phyloP scores from a whole-genome alignment of 2,329 filamentous ascomycete genomes.

The Paramyrothecium roridum region DNA sequence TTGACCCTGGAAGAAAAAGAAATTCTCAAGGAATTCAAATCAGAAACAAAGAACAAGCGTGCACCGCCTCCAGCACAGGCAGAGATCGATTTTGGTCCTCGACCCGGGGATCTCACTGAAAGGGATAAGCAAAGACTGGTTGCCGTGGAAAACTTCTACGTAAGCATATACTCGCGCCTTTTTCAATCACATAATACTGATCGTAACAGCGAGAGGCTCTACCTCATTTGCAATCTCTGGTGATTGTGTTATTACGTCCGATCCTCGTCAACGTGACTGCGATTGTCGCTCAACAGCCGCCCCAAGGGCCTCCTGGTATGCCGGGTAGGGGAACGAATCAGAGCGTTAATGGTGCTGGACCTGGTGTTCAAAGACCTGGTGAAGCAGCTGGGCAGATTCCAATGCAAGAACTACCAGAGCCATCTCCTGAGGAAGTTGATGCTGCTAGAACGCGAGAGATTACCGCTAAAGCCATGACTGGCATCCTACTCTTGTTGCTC shows the following conservation, averaged over 20 bases:
- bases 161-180: conserved; percentile 42
- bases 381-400: conserved; percentile 27
- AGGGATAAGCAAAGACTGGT: conserved; percentile 62
- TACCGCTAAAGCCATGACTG: conserved; percentile 86
- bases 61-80: conserved; percentile 9
- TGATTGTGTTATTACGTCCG: conserved; percentile 88
- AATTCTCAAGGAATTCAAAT: conserved; percentile 38
- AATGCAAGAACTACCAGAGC: conserved; percentile 39
- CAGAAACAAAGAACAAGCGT: conserved; percentile 28
- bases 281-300: conserved; percentile 63
- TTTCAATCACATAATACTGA: conserved; percentile 2
- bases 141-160: conserved; percentile 81
- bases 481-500: conserved; percentile 77
- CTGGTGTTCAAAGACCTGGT: conserved; percentile 23
- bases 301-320: conserved; percentile 41
- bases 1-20: conserved; percentile 36
- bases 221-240: conserved; percentile 84
- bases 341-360: conserved; percentile 35
- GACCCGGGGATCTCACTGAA: conserved; percentile 42
- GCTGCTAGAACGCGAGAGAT: conserved; percentile 81
- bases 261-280: conserved; percentile 85
- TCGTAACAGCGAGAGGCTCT: conserved; percentile 63
- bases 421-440: conserved; percentile 74
- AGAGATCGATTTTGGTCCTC: conserved; percentile 44
- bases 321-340: conserved; percentile 32